phyloP scores from a whole-genome alignment of 305 asterid genomes.

The Striga hermonthica region DNA sequence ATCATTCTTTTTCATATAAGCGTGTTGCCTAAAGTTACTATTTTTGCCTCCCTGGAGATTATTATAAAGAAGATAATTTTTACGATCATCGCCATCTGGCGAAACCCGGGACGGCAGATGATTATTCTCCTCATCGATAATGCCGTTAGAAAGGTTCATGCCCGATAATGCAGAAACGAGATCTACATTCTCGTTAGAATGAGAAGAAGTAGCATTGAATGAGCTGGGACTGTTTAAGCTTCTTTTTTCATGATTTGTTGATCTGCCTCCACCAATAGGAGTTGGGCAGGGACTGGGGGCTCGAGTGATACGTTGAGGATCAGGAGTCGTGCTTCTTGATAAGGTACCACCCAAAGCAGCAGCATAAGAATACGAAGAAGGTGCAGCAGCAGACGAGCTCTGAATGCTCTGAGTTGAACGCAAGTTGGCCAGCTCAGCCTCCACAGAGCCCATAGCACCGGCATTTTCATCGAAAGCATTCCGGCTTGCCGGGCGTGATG shows the following conservation, averaged over 20 bases:
- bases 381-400: conserved; percentile 42
- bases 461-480: conserved; percentile 71
- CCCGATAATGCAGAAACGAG: conserved; percentile 75
- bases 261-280: conserved; percentile 86
- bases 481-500: conserved; percentile 86
- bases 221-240: conserved; percentile 57
- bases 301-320: conserved; percentile 72
- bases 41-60: conserved; percentile 63
- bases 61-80: conserved; percentile 42
- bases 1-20: conserved; percentile 51
- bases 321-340: conserved; percentile 96
- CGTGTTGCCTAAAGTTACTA: conserved; percentile 54
- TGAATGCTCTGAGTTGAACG: conserved; percentile 39
- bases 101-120: conserved; percentile 49
- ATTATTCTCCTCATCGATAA: conserved; percentile 43
- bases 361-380: conserved; percentile 79
- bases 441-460: conserved; percentile 49
- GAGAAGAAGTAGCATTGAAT: conserved; percentile 55
- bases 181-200: conserved; percentile 54
- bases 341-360: conserved; percentile 84
- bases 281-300: conserved; percentile 92
- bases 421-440: conserved; percentile 62
- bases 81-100: conserved; percentile 50
- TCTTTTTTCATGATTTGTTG: conserved; percentile 56
- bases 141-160: conserved; percentile 75